Evolutionary conservation across 2,329 filamentous ascomycete species (phyloP), one percentile per base, ranked within the genome.

Genomic region (Pyrenochaeta sp.): DNA sequence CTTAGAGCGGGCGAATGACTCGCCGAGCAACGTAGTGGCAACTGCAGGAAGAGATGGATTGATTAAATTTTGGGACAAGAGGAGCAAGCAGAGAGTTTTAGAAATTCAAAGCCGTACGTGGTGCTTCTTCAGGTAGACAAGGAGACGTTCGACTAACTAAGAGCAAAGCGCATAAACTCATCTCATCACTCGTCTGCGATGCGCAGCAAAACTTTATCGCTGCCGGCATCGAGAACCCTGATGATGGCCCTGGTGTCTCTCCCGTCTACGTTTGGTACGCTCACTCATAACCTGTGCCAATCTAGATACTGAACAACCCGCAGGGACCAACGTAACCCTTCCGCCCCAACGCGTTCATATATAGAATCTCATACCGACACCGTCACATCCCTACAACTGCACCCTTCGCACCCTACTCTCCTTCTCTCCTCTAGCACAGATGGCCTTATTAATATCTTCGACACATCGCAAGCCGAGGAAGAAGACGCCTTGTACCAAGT

Each of bases 351-450:
- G 3, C 72, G 79, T 25, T 69, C 75, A 28, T 80, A 81, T 58
- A 69, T 75, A 24, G 82, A 84, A 56, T 81, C 78, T 3, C 82
- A 84, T 58, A 83, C 79, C 53, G 87, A 89, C 70, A 86, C 87
- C 54, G 81, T 89, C 53, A 89, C 87, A 2, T 83, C 85, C 65
- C 77, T 89, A 1, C 81, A 83, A 70, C 88, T 88, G 68, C 88
- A 91, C 74, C 88, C 88, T 0, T 79, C 77, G 2, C 80, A 85
- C 48, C 82, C 85, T 0, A 82, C 85, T 44, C 80, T 91, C 15
- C 84, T 94, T 5, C 82, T 94, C 10, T 92, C 90, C 1, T 90
- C 90, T 43, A 92, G 90, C 37, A 94, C 91, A 13, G 91, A 95
- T 76, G 91, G 91, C 6, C 84, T 94, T 1, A 84, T 94, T 68